phyloP scores from a whole-genome alignment of 768 basidiomycete species.

The Kwoniella sp. region DNA sequence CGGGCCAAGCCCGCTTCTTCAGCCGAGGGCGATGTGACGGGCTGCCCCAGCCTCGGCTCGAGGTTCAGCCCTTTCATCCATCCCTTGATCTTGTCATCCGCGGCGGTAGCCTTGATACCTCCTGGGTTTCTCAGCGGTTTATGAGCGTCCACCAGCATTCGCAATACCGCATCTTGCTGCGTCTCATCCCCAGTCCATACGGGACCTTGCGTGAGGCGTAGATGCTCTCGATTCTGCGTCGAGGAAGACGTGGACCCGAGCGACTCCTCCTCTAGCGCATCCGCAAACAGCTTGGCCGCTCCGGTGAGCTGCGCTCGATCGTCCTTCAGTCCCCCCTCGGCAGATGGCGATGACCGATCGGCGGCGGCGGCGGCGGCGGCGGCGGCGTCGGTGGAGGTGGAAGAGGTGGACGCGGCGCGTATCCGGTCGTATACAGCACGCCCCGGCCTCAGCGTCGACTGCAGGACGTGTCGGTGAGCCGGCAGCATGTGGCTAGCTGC shows the following conservation, averaged over 20 bases:
- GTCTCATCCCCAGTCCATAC: conserved; percentile 79
- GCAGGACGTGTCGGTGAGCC: no score
- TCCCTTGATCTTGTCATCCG: conserved; percentile 39
- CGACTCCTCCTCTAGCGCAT: conserved; percentile 55
- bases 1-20: not conserved
- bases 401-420: no score
- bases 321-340: no score
- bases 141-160: conserved; percentile 77
- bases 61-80: conserved; percentile 51
- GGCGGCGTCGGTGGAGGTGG: no score
- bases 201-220: conserved; percentile 55
- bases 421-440: no score
- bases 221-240: conserved; percentile 29
- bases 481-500: no score
- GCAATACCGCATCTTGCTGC: conserved; percentile 64
- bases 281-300: conserved; percentile 61
- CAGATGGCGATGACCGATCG: no score
- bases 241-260: conserved; percentile 12
- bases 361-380: no score
- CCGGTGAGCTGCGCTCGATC: conserved; percentile 28
- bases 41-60: conserved; percentile 44
- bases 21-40: not conserved
- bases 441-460: no score
- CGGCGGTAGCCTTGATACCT: conserved; percentile 42
- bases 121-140: conserved; percentile 63